phyloP scores from a whole-genome alignment of 2,329 filamentous ascomycete species.

The Samsoniella hepiali region DNA sequence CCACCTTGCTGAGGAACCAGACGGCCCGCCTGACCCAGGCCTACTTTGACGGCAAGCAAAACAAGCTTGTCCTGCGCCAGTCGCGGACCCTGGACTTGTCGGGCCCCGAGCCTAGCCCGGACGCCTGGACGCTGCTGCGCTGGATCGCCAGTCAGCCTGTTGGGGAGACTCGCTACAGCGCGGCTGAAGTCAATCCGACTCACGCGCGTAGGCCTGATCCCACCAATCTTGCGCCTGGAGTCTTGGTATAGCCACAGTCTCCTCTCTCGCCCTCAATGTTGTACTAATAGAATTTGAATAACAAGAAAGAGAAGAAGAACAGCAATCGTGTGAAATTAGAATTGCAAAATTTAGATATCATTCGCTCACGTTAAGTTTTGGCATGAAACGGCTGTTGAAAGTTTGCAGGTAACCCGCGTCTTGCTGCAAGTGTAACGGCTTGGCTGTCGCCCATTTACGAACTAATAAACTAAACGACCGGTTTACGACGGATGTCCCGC shows the following conservation, averaged over 20 bases:
- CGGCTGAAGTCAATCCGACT: neutral
- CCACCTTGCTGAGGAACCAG: neutral
- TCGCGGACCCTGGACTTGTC: slow-evolving; percentile 7
- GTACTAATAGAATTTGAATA: neutral
- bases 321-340: neutral
- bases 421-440: too few species aligned
- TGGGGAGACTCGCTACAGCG: slow-evolving; percentile 1
- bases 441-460: neutral
- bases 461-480: neutral
- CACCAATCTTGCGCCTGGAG: neutral
- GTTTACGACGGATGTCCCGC: neutral
- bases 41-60: slow-evolving; percentile 9
- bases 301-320: too few species aligned
- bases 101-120: neutral
- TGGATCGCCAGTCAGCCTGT: slow-evolving; percentile 8
- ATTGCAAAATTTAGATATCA: too few species aligned
- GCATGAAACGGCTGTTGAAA: too few species aligned
- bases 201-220: neutral
- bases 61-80: slow-evolving; percentile 9
- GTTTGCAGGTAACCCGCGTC: too few species aligned
- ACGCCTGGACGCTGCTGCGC: slow-evolving; percentile 3
- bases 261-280: neutral
- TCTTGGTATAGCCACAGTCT: neutral
- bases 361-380: too few species aligned
- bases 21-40: slow-evolving; percentile 5